Base-by-base conservation (phyloP, 1,284 basidiomycete genomes). In the Cutaneotrichosporon cavernicola region DNA sequence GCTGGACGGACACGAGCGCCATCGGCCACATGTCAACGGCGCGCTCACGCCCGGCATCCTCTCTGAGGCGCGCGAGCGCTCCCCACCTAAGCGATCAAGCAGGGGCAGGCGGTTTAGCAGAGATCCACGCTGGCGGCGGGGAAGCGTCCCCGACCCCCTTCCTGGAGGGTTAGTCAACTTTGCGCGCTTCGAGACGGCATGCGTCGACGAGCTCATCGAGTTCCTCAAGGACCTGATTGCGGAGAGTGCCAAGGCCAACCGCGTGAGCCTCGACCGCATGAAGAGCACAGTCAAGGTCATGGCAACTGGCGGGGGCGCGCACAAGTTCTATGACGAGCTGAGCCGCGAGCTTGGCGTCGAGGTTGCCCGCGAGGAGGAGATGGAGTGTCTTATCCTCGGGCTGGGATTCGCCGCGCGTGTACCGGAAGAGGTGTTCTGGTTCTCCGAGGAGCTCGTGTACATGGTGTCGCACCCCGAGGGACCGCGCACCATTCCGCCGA, bases 81-180 rank as follows among this genome's bases (percentile, higher is more conserved):
- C 84, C 52, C 60, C 83, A 82, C 61, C 74, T 26, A 22, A 50
- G 50, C 30, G 47, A 47, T 36, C 58, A 43, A 49, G 49, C 31
- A 36, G 49, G 10, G 57, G 58, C 8, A 26, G 56, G 61, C 34
- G 43, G 34, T 22, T 71, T 40, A 61, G 38, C 43, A 87, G 38
- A 76, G 90, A 68, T 85, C 85, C 68, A 84, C 87, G 72, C 85
- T 84, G 91, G 47, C 87, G 88, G 64, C 86, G 88, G 60, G 84
- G 83, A 7, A 87, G 88, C 14, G 82, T 88, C 16, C 77, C 76
- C 52, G 88, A 90, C 70, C 90, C 93, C 73, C 89, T 97, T 71
- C 94, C 97, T 0, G 97, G 97, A 26, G 97, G 97, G 6, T 90
- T 94, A 49, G 88, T 99, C 76, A 99, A 99, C 82, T 99, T 99